These are phyloP conservation scores for Candida schatavii DNA, from an alignment of 805 yeast species.

Conservation along the genomic window DNA sequence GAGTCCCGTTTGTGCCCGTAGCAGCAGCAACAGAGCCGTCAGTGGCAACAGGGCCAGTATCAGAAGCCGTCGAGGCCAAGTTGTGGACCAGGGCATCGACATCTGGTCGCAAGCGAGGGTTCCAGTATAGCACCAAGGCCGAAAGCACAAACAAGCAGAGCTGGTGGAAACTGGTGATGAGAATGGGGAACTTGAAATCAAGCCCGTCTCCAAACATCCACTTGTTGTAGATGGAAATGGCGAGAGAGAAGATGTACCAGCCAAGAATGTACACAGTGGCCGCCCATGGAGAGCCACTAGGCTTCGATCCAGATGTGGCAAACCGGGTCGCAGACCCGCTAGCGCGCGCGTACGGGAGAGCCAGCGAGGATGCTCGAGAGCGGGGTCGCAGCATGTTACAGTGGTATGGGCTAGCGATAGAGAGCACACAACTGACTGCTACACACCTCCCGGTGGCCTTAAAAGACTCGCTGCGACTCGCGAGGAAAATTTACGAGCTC, in stretches of 20 bases:
- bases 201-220: constrained; percentile 94
- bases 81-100: neutral
- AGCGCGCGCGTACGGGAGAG: neutral
- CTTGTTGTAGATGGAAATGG: constrained; percentile 81
- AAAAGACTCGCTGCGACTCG: too few relatives aligned
- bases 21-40: neutral
- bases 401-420: too few relatives aligned
- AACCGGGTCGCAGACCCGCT: neutral
- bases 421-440: too few relatives aligned
- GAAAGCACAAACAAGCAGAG: constrained; percentile 59
- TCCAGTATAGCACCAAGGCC: constrained; percentile 38
- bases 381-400: constrained; percentile 3
- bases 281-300: constrained; percentile 1
- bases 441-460: too few relatives aligned
- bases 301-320: neutral
- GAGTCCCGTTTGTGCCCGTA: neutral
- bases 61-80: neutral
- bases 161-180: constrained; percentile 86
- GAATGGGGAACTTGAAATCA: constrained; percentile 77
- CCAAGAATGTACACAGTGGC: constrained; percentile 38
- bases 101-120: constrained; percentile 50
- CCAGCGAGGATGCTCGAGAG: constrained; percentile 3
- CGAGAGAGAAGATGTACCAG: constrained; percentile 70
- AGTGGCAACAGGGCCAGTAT: neutral
- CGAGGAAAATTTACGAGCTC: too few relatives aligned